phyloP scores from a whole-genome alignment of 805 yeast species.

The Nakazawaea molendinolei region DNA sequence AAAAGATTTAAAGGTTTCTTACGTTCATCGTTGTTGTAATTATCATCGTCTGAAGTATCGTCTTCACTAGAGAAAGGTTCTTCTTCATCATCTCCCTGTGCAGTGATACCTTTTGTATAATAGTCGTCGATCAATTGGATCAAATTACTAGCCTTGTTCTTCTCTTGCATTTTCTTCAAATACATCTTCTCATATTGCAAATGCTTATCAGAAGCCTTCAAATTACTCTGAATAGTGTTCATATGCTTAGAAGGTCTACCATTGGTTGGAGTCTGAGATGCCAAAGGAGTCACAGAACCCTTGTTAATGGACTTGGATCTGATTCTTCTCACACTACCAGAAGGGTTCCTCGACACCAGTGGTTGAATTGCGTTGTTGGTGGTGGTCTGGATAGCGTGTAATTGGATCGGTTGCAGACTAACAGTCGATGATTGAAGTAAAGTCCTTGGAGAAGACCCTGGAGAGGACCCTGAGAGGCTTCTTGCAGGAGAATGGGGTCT shows the following conservation, averaged over 20 bases:
- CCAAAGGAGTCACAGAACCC: conserved; percentile 15
- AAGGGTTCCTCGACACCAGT: conserved; percentile 10
- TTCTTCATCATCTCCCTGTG: conserved; percentile 20
- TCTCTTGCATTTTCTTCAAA: conserved; percentile 38
- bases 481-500: conserved; percentile 10
- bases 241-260: conserved; percentile 18
- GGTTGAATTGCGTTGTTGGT: conserved; percentile 9
- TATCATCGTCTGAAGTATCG: conserved; percentile 18
- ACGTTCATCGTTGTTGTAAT: conserved; percentile 30
- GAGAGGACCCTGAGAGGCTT: conserved; percentile 6
- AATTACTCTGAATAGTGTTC: conserved; percentile 23
- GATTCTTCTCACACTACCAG: conserved; percentile 7
- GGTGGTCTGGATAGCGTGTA: not conserved
- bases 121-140: conserved; percentile 39
- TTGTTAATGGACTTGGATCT: conserved; percentile 11
- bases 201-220: conserved; percentile 32
- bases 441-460: conserved; percentile 10
- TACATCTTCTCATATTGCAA: conserved; percentile 49
- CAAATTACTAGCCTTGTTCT: conserved; percentile 14
- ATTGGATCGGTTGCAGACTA: not conserved
- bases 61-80: conserved; percentile 4
- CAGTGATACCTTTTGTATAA: conserved; percentile 42
- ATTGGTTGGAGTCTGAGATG: conserved; percentile 10
- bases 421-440: not conserved
- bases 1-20: conserved; percentile 8